A percentile compares a stretch with the other conserved stretches of the same genome.
Evolutionary conservation across 1,284 basidiomycete genomes (phyloP).

Genomic region (Sphagnurus paluster): DNA sequence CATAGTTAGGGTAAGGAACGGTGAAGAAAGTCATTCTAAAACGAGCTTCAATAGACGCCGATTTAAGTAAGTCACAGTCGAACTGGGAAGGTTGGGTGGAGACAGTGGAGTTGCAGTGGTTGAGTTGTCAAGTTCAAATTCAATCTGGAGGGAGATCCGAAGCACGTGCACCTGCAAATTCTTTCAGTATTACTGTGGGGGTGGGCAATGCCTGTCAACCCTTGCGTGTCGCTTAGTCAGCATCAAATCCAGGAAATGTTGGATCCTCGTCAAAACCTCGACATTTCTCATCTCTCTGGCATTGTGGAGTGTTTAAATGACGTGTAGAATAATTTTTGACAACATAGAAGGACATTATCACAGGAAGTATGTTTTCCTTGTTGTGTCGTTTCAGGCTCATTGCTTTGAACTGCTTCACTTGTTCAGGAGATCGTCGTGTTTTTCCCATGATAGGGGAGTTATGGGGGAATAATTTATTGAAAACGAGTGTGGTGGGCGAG

Average conservation of each 20-base stretch:
- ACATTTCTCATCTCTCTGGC: background rate
- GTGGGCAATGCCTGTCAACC: background rate
- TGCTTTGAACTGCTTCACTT: background rate
- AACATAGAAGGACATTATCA: background rate
- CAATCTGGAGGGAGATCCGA: too few relatives aligned
- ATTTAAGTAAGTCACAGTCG: too few relatives aligned
- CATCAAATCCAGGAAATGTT: background rate
- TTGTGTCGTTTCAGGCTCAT: background rate
- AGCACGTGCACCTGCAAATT: too few relatives aligned
- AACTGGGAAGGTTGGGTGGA: too few relatives aligned
- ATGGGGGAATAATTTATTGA: too few relatives aligned
- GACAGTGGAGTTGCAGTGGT: too few relatives aligned
- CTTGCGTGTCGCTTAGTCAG: conserved; percentile 1
- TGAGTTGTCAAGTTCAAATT: too few relatives aligned
- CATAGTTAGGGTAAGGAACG: conserved; percentile 60
- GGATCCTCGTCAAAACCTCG: background rate
- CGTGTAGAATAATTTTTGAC: background rate
- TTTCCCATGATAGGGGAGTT: background rate
- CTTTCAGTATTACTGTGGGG: too few relatives aligned
- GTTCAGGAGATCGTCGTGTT: background rate
- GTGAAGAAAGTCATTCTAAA: conserved; percentile 33
- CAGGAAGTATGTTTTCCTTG: background rate
- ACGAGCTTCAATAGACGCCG: background rate
- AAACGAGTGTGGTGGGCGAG: too few relatives aligned
- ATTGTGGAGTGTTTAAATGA: background rate